Base-by-base conservation (phyloP, 2,329 filamentous ascomycete species). In the Mycosphaerella arachidis region DNA sequence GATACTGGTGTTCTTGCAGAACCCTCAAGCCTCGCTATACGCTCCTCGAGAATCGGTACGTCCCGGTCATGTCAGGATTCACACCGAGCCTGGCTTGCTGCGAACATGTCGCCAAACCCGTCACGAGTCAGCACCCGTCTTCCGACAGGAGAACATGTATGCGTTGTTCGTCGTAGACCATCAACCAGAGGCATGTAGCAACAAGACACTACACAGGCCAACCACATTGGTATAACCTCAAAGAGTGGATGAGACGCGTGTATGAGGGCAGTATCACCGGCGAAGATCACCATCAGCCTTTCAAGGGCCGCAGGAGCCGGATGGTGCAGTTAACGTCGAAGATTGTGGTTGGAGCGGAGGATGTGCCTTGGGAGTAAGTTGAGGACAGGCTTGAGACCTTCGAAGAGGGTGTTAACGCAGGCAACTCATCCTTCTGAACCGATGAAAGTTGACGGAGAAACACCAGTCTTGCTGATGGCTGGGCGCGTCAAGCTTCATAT, bases 101-200 rank as follows among this genome's bases (percentile, higher is more conserved):
- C 70, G 74, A 18, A 77, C 76, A 6, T 79, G 77, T 67, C 74
- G 70, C 52, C 66, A 75, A 16, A 71, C 80, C 12, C 56, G 56
- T 53, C 9, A 72, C 24, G 79, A 81, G 71, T 78, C 71, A 24
- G 73, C 74, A 45, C 74, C 68, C 27, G 70, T 81, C 30, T 69
- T 81, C 4, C 81, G 81, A 55, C 72, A 75, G 20, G 75, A 78
- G 63, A 80, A 80, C 61, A 70, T 67, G 1, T 81, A 81, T n/a
- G 13, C 13, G n/a, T 8, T 43, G 13, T 13, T 1, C n/a, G 40
- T 18, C 13, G 40, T 43, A 18, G 40, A 43, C 13, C 8, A 18
- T 7, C 13, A 16, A 7, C 40, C 40, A 8, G 13, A 18, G 40
- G 40, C 24, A 24, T 3, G 2, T 24, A 24, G 24, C 24, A 24